A percentile compares a stretch with the other conserved stretches of the same genome.
phyloP scores from a whole-genome alignment of 768 basidiomycete species.

The Tulasnella sp. region DNA sequence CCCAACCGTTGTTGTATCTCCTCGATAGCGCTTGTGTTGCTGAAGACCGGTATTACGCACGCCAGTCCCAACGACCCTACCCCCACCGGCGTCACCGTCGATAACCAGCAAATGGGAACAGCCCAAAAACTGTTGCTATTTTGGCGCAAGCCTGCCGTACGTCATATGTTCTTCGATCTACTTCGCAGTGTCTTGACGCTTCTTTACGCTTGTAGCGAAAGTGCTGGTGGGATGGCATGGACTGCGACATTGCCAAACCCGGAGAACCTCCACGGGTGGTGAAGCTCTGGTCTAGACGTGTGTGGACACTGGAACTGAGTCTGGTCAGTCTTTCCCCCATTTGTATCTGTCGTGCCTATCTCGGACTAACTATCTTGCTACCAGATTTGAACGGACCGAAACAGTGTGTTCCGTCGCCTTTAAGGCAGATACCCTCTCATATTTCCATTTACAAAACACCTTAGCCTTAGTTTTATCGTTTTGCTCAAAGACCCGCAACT shows the following conservation, averaged over 20 bases:
- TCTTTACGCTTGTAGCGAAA: constrained; percentile 52
- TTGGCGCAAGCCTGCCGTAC: constrained; percentile 98
- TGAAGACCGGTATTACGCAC: constrained; percentile 93
- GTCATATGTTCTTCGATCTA: constrained; percentile 28
- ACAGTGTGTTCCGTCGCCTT: too few species aligned
- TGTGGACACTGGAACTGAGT: constrained; percentile 96
- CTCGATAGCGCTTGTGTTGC: constrained; percentile 89
- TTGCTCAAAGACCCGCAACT: too few species aligned
- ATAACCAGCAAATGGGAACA: constrained; percentile 88
- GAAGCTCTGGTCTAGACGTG: constrained; percentile 93
- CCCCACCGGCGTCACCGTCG: constrained; percentile 65
- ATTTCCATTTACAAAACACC: too few species aligned
- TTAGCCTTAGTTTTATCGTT: too few species aligned
- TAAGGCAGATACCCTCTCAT: too few species aligned
- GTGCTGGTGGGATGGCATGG: constrained; percentile 99
- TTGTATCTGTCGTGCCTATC: too few species aligned
- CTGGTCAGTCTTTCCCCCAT: constrained; percentile 53
- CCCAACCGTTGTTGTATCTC: constrained; percentile 96
- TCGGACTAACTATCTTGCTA: too few species aligned
- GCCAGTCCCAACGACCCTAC: constrained; percentile 36
- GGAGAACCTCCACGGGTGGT: constrained; percentile 44
- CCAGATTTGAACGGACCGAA: too few species aligned
- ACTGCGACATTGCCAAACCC: constrained; percentile 62
- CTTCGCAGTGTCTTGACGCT: constrained; percentile 5
- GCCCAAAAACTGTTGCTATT: constrained; percentile 94